Conservation (phyloP, 164 flowering plant species). For the Litsea cubeba region DNA sequence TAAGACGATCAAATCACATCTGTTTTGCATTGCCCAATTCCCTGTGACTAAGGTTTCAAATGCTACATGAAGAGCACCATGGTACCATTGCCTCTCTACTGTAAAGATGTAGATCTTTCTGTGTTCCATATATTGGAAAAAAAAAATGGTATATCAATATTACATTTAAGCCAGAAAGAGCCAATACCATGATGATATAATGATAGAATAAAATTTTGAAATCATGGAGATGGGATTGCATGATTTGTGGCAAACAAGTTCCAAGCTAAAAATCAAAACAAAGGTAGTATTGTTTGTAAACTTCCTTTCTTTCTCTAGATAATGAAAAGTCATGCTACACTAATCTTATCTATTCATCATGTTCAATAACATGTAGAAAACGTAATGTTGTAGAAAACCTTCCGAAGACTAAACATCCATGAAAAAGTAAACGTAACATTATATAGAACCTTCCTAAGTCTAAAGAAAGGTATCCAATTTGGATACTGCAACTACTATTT, state of each 20-base stretch:
- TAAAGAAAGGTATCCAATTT: neutral
- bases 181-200: neutral
- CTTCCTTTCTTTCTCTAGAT: neutral
- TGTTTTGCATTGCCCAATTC: no score
- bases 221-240: neutral
- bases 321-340: neutral
- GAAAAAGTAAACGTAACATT: no score
- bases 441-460: neutral
- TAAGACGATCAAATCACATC: no score
- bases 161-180: no score
- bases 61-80: no score
- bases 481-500: neutral
- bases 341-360: neutral
- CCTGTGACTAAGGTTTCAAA: no score
- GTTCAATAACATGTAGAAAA: no score
- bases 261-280: neutral
- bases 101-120: no score
- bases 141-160: no score
- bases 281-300: neutral
- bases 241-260: neutral
- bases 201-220: neutral
- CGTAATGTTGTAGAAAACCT: neutral
- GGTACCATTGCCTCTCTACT: no score
- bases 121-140: no score
- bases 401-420: neutral